A percentile compares a stretch with the other conserved stretches of the same genome.
Conservation (phyloP, 1,139 yeast species). For the Scheffersomyces segobiensis region DNA sequence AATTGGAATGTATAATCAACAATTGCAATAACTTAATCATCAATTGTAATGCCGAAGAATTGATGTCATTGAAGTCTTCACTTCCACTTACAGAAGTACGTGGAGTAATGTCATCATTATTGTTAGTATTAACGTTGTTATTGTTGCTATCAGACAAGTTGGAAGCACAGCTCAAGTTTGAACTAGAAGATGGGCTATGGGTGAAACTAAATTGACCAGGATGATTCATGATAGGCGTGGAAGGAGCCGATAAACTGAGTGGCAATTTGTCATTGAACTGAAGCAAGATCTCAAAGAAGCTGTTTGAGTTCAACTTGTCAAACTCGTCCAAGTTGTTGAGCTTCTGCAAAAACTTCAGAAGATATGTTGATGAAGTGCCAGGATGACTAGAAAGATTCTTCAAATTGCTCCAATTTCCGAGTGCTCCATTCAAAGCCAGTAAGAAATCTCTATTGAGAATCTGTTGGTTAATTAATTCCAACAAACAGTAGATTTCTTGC, state of each 20-base stretch:
- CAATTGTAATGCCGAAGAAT: slow-evolving; percentile 31
- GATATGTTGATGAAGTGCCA: slow-evolving; percentile 8
- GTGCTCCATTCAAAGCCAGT: slow-evolving; percentile 23
- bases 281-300: slow-evolving; percentile 34
- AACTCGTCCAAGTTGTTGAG: slow-evolving; percentile 32
- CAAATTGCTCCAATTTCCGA: slow-evolving; percentile 30
- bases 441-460: slow-evolving; percentile 33
- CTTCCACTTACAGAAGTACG: slow-evolving; percentile 3
- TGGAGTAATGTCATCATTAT: slow-evolving; percentile 2
- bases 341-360: slow-evolving; percentile 23
- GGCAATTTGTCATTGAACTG: slow-evolving; percentile 46
- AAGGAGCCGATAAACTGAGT: slow-evolving; percentile 46
- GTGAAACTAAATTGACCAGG: slow-evolving; percentile 10
- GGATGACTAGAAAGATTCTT: slow-evolving; percentile 8
- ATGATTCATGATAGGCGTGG: slow-evolving; percentile 38
- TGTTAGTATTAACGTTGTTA: slow-evolving; percentile 8
- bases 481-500: slow-evolving; percentile 29
- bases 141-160: slow-evolving; percentile 2
- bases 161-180: not conserved
- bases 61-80: slow-evolving; percentile 4
- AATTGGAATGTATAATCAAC: slow-evolving; percentile 36
- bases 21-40: slow-evolving; percentile 35
- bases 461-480: slow-evolving; percentile 35
- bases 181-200: slow-evolving; percentile 7
- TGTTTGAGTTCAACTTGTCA: slow-evolving; percentile 29